Evolutionary conservation across 2,329 filamentous ascomycete species (phyloP), one percentile per base, ranked within the genome.

Genomic region (Diaporthe caulivora): DNA sequence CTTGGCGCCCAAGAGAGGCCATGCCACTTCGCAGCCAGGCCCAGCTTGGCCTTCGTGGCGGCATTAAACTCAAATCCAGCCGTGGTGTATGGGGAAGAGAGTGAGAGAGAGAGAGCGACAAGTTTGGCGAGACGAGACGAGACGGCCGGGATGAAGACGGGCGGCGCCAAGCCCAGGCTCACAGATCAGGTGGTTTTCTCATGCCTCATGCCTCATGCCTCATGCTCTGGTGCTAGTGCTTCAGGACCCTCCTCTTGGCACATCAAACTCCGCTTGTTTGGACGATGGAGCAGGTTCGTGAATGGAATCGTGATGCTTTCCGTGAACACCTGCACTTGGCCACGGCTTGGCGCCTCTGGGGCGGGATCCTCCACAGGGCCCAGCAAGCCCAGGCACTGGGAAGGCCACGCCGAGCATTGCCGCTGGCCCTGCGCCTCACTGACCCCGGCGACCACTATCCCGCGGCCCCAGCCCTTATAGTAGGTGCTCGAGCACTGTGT

Each of bases 261-360:
- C 47, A 67, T 67, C 62, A 67, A 67, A 67, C 62, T 67, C 62
- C n/a, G 62, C 47, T 67, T 64, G 47, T 67, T 53, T 67, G 51
- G 62, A 40, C 29, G 47, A 40, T 67, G 13, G 31, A 37, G 62
- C 44, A 53, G 31, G 62, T 53, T 67, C 62, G 47, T 67, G 62
- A 51, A 53, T 67, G 31, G 44, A 37, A 53, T 67, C 24, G 62
- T 67, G 62, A 67, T 67, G 62, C n/a, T 53, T 53, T 53, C 31
- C 4, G 62, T 67, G 31, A 67, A 67, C 44, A 67, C 62, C 44
- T 53, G 31, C 62, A 40, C 62, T 67, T 67, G 62, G 62, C 62
- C 62, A 4, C 53, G n/a, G 60, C 62, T 53, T 67, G 44, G 62
- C 62, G n/a, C n/a, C 44, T 15, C 13, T 64, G 26, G 26, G 29